Evolutionary conservation across 305 asterid species (phyloP).

Genomic region (Ilex paraguariensis): DNA sequence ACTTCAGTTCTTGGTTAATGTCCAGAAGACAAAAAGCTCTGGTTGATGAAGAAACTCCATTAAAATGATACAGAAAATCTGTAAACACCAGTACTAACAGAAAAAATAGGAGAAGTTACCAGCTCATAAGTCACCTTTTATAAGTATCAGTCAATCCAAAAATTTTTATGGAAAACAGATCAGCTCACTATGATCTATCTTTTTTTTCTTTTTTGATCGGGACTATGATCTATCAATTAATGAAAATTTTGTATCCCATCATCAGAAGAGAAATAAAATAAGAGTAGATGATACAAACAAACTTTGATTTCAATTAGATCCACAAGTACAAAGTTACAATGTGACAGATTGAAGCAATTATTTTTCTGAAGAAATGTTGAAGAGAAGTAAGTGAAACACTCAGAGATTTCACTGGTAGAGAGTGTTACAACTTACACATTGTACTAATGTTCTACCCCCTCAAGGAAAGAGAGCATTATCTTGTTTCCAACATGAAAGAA

Average conservation of each 20-base stretch:
- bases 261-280: no score
- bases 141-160: constrained; percentile 20
- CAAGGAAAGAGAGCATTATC: constrained; percentile 9
- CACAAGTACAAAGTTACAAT: constrained; percentile 37
- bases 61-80: no score
- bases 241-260: no score
- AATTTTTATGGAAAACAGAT: no score
- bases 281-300: no score
- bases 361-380: constrained; percentile 12
- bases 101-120: constrained; percentile 25
- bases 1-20: constrained; percentile 10
- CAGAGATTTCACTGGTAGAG: not conserved
- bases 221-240: no score
- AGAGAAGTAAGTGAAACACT: constrained; percentile 2
- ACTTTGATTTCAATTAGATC: no score
- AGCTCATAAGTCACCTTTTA: constrained; percentile 20
- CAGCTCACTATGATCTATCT: not conserved
- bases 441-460: constrained; percentile 7
- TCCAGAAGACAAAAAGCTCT: not conserved
- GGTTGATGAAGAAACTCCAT: constrained; percentile 18
- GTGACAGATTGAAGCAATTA: constrained; percentile 20
- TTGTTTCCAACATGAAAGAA: constrained; percentile 16
- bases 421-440: not conserved
- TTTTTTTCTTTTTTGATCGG: no score
- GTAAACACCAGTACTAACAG: constrained; percentile 27